phyloP scores from a whole-genome alignment of 2,329 filamentous ascomycete genomes.

The Penicillium thymicola region DNA sequence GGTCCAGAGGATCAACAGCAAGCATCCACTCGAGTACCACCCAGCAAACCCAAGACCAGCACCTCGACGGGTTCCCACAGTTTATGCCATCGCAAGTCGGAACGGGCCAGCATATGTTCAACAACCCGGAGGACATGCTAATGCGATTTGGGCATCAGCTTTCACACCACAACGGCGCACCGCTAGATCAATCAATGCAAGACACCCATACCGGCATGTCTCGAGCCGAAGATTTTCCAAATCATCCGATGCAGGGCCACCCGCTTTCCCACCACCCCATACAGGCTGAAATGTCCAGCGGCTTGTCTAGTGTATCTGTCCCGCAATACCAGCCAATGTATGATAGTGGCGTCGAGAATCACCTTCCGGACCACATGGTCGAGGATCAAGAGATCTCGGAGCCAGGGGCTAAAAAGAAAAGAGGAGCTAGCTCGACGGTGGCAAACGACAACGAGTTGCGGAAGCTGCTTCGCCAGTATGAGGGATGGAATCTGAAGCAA shows the following conservation, averaged over 20 bases:
- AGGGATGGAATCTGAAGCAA: constrained; percentile 45
- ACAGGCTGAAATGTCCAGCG: constrained; percentile 35
- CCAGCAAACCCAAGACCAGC: constrained; percentile 44
- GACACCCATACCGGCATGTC: constrained; percentile 36
- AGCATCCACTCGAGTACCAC: constrained; percentile 49
- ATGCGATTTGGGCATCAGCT: constrained; percentile 46
- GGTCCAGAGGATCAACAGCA: constrained; percentile 47
- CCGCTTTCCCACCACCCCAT: constrained; percentile 36
- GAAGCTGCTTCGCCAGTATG: constrained; percentile 47
- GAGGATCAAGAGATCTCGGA: constrained; percentile 46
- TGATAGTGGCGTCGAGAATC: constrained; percentile 42
- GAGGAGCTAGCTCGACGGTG: constrained; percentile 47
- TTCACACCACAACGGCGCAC: constrained; percentile 36
- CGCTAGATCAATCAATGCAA: constrained; percentile 39
- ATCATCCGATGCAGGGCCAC: constrained; percentile 35
- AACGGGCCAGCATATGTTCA: constrained; percentile 37
- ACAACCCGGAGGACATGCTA: constrained; percentile 46
- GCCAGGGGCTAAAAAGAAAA: constrained; percentile 43
- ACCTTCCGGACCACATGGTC: constrained; percentile 39
- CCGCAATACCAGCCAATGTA: constrained; percentile 41
- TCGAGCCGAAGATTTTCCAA: constrained; percentile 39
- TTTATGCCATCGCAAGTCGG: constrained; percentile 38
- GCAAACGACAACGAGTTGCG: constrained; percentile 50
- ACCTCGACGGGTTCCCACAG: constrained; percentile 40
- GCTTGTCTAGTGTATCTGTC: constrained; percentile 31